phyloP scores from a whole-genome alignment of 108 stramenopile species.

The Fragilaria radians region DNA sequence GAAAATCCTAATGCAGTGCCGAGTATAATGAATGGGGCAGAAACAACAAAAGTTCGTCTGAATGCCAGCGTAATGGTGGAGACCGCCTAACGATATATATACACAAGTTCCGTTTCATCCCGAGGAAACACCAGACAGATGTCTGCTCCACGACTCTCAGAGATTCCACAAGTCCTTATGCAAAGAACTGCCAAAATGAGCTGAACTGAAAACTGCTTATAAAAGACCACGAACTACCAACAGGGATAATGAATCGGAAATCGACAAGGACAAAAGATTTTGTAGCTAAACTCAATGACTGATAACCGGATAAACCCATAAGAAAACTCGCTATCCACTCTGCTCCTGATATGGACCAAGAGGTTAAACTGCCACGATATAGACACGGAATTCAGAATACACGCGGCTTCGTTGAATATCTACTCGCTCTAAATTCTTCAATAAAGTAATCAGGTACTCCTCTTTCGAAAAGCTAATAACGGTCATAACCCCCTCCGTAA shows the following conservation, averaged over 20 bases:
- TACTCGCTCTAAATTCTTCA: background rate
- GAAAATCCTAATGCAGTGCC: too few relatives aligned
- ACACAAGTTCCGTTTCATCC: too few relatives aligned
- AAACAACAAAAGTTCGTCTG: too few relatives aligned
- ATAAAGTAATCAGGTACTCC: background rate
- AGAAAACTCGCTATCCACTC: background rate
- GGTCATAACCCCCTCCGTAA: slow-evolving; percentile 20
- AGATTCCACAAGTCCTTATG: too few relatives aligned
- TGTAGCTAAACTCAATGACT: background rate
- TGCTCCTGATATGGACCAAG: background rate
- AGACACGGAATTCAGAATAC: background rate
- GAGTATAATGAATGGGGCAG: too few relatives aligned
- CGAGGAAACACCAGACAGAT: too few relatives aligned
- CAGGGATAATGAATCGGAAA: background rate
- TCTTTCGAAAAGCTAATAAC: slow-evolving; percentile 19
- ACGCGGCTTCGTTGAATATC: background rate
- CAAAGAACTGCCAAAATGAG: too few relatives aligned
- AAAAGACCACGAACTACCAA: background rate
- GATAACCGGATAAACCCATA: background rate
- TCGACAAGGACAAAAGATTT: background rate
- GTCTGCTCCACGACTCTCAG: too few relatives aligned
- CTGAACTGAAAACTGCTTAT: too few relatives aligned
- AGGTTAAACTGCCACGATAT: background rate
- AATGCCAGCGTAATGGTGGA: too few relatives aligned
- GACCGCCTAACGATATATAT: too few relatives aligned